These are phyloP conservation scores for Favolaschia claudopus DNA, from an alignment of 768 basidiomycete genomes.

Conservation along the genomic window DNA sequence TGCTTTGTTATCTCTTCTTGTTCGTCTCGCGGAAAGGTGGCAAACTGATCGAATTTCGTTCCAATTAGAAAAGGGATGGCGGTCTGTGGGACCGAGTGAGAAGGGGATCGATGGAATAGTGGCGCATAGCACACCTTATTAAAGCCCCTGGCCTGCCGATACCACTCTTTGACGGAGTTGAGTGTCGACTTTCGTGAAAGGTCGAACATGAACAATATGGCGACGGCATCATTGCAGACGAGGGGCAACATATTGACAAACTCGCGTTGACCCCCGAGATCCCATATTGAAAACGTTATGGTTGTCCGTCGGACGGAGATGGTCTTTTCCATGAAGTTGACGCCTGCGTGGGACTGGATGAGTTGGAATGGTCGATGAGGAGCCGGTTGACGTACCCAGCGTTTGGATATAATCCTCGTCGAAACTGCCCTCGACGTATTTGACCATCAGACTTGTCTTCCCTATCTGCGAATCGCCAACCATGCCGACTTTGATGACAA, in stretches of 20 bases:
- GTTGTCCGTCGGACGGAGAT: conserved; percentile 98
- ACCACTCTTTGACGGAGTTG: conserved; percentile 99
- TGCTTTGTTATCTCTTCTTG: conserved; percentile 99
- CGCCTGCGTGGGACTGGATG: conserved; percentile 56
- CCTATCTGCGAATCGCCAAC: conserved; percentile 99
- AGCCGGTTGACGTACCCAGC: conserved; percentile 68
- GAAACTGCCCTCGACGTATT: conserved; percentile 98
- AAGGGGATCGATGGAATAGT: background rate
- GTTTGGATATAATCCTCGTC: conserved; percentile 99
- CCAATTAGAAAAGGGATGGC: conserved; percentile 99
- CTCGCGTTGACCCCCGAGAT: conserved; percentile 95
- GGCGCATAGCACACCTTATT: conserved; percentile 78
- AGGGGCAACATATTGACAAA: conserved; percentile 99
- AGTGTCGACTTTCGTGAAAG: conserved; percentile 95
- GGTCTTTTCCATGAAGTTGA: conserved; percentile 99
- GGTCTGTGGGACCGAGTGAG: conserved; percentile 59
- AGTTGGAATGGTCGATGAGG: conserved; percentile 9
- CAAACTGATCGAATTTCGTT: conserved; percentile 98
- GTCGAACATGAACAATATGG: conserved; percentile 99
- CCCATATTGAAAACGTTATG: conserved; percentile 99
- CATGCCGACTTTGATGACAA: conserved; percentile 99
- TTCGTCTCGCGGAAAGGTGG: conserved; percentile 94
- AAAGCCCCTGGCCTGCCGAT: conserved; percentile 97
- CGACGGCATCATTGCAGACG: conserved; percentile 99
- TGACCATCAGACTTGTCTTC: conserved; percentile 99